Evolutionary conservation across 768 basidiomycete genomes (phyloP).

Genomic region (Kwoniella newhampshirensis): DNA sequence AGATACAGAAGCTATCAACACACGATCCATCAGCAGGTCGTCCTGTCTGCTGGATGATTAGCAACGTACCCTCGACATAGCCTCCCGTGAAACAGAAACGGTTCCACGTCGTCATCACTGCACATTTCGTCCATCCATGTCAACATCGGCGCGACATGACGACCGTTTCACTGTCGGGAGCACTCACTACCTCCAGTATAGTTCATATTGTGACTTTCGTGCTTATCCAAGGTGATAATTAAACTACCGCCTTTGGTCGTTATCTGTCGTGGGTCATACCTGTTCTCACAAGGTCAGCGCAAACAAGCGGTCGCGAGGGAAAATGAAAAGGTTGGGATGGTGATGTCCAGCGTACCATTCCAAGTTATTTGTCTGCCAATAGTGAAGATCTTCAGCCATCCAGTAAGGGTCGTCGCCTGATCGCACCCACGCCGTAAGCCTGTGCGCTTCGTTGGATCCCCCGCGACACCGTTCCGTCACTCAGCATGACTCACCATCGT

Average conservation of each 20-base stretch:
- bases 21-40: too few species aligned
- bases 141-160: too few species aligned
- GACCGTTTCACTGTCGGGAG: too few species aligned
- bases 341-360: slow-evolving; percentile 31
- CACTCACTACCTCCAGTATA: slow-evolving; percentile 45
- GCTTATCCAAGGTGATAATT: slow-evolving; percentile 48
- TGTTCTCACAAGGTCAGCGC: slow-evolving; percentile 20
- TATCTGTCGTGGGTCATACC: slow-evolving; percentile 55
- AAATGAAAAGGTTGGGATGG: neutral
- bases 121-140: neutral
- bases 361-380: slow-evolving; percentile 53
- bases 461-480: neutral
- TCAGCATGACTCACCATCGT: slow-evolving; percentile 25
- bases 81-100: slow-evolving; percentile 50
- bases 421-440: neutral
- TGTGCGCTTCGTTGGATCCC: neutral
- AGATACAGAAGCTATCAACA: slow-evolving; percentile 31
- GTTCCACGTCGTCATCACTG: slow-evolving; percentile 51
- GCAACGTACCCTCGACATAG: slow-evolving; percentile 27
- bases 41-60: slow-evolving; percentile 3
- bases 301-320: too few species aligned
- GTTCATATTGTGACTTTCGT: slow-evolving; percentile 33
- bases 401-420: slow-evolving; percentile 57
- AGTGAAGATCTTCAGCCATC: slow-evolving; percentile 57
- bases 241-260: slow-evolving; percentile 53